phyloP scores from a whole-genome alignment of 495 filamentous ascomycete genomes.

The Aspergillus olivimuriae region DNA sequence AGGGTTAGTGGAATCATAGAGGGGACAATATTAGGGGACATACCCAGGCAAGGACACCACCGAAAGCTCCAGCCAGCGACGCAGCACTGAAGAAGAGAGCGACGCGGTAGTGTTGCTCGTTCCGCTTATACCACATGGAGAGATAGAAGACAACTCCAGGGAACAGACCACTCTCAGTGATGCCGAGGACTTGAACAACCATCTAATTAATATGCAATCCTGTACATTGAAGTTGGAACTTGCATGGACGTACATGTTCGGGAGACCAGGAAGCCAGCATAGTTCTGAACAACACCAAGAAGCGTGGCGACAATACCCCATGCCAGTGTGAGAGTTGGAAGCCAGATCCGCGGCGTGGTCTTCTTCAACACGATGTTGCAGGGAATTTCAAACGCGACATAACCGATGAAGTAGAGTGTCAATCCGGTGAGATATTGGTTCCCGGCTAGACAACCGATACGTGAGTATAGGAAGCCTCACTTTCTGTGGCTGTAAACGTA shows the following conservation, averaged over 20 bases:
- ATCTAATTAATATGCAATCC: background rate
- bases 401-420: constrained; percentile 71
- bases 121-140: constrained; percentile 79
- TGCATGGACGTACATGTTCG: constrained; percentile 41
- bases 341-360: constrained; percentile 60
- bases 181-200: constrained; percentile 25
- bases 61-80: constrained; percentile 72
- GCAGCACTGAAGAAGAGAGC: constrained; percentile 72
- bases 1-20: no score
- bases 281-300: constrained; percentile 61
- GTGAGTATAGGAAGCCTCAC: no score
- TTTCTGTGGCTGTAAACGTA: no score
- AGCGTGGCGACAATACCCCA: constrained; percentile 66
- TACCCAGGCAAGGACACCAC: constrained; percentile 64
- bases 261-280: constrained; percentile 56
- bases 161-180: constrained; percentile 53
- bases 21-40: no score
- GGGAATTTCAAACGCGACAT: constrained; percentile 65
- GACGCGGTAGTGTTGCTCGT: constrained; percentile 65
- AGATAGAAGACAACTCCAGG: constrained; percentile 77
- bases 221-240: constrained; percentile 1
- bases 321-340: constrained; percentile 45
- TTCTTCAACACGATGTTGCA: constrained; percentile 69
- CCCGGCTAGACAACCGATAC: constrained; percentile 40
- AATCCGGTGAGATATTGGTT: constrained; percentile 67